Evolutionary conservation across 257 asterid genomes (phyloP).

Genomic region (Capsicum pubescens): DNA sequence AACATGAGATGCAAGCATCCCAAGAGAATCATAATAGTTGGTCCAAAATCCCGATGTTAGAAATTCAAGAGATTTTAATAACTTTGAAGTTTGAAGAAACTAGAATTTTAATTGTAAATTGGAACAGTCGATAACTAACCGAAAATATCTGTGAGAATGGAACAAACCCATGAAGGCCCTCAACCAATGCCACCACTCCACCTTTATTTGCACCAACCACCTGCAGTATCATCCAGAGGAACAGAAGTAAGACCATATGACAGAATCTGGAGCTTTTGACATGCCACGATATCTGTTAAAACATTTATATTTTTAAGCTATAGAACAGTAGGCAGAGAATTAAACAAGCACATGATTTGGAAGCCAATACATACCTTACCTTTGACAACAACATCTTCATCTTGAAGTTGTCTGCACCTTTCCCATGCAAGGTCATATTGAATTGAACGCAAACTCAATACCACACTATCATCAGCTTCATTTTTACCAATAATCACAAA

Average conservation of each 20-base stretch:
- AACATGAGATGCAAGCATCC: background rate
- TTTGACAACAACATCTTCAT: constrained; percentile 93
- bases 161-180: constrained; percentile 91
- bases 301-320: background rate
- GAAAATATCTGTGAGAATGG: constrained; percentile 96
- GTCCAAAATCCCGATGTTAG: background rate
- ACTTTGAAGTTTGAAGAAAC: background rate
- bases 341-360: background rate
- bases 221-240: constrained; percentile 48
- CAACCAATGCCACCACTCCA: constrained; percentile 88
- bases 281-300: background rate
- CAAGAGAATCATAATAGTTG: background rate
- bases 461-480: constrained; percentile 84
- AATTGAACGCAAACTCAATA: constrained; percentile 78
- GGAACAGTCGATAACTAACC: constrained; percentile 42
- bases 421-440: constrained; percentile 98
- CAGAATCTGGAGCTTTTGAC: background rate
- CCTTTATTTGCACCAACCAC: constrained; percentile 92
- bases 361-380: constrained; percentile 67
- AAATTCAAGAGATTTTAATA: background rate
- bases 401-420: constrained; percentile 93
- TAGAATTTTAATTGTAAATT: background rate
- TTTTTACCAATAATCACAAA: constrained; percentile 75
- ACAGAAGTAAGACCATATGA: background rate
- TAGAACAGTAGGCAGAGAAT: background rate